Conservation (phyloP, 306 rosid genomes). For the Vicia faba region DNA sequence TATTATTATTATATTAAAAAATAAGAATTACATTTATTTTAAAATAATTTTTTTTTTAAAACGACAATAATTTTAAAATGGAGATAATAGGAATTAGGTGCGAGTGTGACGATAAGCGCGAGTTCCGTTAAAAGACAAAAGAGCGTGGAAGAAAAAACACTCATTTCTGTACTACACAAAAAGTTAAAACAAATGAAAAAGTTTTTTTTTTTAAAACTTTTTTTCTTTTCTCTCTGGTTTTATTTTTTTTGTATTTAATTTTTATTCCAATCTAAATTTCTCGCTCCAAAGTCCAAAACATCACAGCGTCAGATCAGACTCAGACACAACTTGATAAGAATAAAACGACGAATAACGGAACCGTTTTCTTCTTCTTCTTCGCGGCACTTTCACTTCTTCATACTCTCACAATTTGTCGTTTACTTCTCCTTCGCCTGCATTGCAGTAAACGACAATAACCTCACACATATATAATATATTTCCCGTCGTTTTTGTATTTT, state of each 20-base stretch:
- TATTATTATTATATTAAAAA: no score
- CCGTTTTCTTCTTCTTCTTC: constrained; percentile 39
- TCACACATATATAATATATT: background rate
- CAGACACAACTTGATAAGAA: constrained; percentile 44
- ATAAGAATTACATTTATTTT: no score
- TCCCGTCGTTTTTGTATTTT: background rate
- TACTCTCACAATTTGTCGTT: constrained; percentile 22
- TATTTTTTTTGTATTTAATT: background rate
- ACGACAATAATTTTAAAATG: no score
- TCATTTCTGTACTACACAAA: background rate
- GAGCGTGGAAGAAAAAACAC: constrained; percentile 23
- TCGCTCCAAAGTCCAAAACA: constrained; percentile 37
- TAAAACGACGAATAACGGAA: constrained; percentile 28
- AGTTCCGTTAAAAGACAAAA: background rate
- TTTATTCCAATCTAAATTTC: background rate
- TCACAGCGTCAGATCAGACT: constrained; percentile 43
- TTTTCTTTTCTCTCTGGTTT: background rate
- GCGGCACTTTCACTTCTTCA: background rate
- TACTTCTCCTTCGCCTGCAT: constrained; percentile 17
- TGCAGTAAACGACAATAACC: constrained; percentile 34
- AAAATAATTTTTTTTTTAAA: no score
- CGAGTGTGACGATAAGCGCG: background rate
- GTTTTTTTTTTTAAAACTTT: background rate
- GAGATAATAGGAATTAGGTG: no score
- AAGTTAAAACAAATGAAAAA: background rate